Percentiles rank a stretch among this genome's conserved stretches.
phyloP scores from a whole-genome alignment of 2,329 filamentous ascomycete species.

The Fusarium papillatum region DNA sequence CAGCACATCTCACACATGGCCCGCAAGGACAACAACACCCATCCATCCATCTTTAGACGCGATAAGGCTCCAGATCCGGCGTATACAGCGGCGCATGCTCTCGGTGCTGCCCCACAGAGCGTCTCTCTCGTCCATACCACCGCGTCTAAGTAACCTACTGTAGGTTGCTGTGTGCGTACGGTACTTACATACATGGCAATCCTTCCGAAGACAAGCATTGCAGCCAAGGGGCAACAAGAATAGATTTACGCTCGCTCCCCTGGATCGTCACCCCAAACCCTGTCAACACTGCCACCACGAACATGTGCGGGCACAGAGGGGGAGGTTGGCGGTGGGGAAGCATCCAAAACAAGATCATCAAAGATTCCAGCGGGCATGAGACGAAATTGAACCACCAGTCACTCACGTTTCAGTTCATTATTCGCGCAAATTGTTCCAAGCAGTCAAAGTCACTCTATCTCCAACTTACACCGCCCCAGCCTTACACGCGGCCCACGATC shows the following conservation, averaged over 20 bases:
- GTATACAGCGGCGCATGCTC: background rate
- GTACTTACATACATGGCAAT: background rate
- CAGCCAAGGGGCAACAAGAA: slow-evolving; percentile 20
- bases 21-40: background rate
- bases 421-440: slow-evolving; percentile 7
- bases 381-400: background rate
- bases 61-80: background rate
- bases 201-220: slow-evolving; percentile 8
- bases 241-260: slow-evolving; percentile 28
- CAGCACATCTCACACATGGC: background rate
- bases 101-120: background rate
- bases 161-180: background rate
- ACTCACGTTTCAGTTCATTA: slow-evolving; percentile 11
- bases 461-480: slow-evolving; percentile 42
- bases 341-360: slow-evolving; percentile 4
- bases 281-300: slow-evolving; percentile 30
- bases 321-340: slow-evolving; percentile 4
- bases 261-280: slow-evolving; percentile 17
- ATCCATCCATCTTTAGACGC: background rate
- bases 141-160: background rate
- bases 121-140: background rate
- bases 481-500: slow-evolving; percentile 46
- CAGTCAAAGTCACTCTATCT: slow-evolving; percentile 14
- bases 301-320: slow-evolving; percentile 3
- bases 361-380: background rate